phyloP scores from a whole-genome alignment of 331 rosid genomes.

The Cydonia oblonga region DNA sequence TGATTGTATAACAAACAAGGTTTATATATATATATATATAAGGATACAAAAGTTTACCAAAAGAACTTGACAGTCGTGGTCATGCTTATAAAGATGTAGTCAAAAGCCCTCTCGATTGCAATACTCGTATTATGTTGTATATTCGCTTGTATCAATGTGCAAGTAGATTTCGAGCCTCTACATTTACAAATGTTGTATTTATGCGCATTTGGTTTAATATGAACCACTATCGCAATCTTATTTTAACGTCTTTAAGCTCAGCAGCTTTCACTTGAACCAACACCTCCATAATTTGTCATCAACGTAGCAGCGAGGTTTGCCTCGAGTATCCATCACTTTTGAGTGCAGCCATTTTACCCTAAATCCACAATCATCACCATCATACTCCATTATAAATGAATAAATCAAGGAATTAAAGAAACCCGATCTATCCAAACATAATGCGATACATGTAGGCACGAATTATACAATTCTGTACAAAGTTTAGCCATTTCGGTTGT shows the following conservation, averaged over 20 bases:
- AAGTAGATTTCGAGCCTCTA: no score
- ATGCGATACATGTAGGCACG: background rate
- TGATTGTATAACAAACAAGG: background rate
- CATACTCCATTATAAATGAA: background rate
- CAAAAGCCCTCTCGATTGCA: no score
- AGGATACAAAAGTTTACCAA: background rate
- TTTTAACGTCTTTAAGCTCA: no score
- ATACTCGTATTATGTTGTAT: no score
- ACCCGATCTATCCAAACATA: background rate
- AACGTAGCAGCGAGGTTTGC: background rate
- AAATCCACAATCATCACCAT: no score
- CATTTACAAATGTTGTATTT: no score
- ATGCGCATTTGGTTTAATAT: no score
- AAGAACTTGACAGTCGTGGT: no score
- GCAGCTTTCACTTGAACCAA: no score
- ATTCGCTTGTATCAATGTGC: no score
- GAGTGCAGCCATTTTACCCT: background rate
- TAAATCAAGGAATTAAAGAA: background rate
- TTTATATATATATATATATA: background rate
- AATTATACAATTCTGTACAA: constrained; percentile 11
- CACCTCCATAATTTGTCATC: background rate
- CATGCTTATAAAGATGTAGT: no score
- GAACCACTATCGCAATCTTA: no score
- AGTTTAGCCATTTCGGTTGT: background rate
- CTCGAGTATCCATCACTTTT: background rate